Evolutionary conservation across 768 basidiomycete genomes (phyloP).

Genomic region (Daedalea quercina): DNA sequence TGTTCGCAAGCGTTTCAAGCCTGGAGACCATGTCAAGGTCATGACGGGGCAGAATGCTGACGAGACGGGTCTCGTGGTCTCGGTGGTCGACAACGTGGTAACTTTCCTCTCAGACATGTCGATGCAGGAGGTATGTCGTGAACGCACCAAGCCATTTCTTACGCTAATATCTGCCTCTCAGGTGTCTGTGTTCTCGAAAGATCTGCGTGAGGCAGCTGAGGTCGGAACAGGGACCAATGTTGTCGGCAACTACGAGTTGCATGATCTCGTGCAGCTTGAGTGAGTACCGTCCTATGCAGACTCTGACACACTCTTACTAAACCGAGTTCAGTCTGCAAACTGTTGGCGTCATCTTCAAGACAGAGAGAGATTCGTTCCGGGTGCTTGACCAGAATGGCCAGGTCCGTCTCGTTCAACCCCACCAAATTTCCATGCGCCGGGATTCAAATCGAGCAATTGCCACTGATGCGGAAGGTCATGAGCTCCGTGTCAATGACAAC

Average conservation of each 20-base stretch:
- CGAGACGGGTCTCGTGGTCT: constrained; percentile 93
- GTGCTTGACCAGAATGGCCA: constrained; percentile 93
- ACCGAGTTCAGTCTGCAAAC: constrained; percentile 78
- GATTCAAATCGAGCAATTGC: constrained; percentile 81
- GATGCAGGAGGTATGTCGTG: constrained; percentile 71
- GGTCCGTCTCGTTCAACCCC: constrained; percentile 82
- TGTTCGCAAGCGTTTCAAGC: constrained; percentile 91
- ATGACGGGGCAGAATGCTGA: constrained; percentile 93
- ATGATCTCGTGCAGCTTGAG: constrained; percentile 97
- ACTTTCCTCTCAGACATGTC: constrained; percentile 98
- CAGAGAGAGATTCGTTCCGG: constrained; percentile 92
- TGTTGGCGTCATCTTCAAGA: constrained; percentile 96
- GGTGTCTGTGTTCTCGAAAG: constrained; percentile 97
- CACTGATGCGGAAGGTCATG: constrained; percentile 82
- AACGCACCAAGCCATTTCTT: too few relatives aligned
- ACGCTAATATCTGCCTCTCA: too few relatives aligned
- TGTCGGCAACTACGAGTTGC: constrained; percentile 90
- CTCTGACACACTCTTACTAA: too few relatives aligned
- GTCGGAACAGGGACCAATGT: constrained; percentile 88
- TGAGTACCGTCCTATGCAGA: constrained; percentile 35
- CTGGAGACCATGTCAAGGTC: constrained; percentile 98
- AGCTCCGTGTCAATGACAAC: constrained; percentile 81
- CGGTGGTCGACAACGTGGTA: constrained; percentile 83
- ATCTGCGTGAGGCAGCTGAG: constrained; percentile 94
- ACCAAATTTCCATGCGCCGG: constrained; percentile 89